phyloP scores from a whole-genome alignment of 305 asterid species.

The Solanum hybrid region DNA sequence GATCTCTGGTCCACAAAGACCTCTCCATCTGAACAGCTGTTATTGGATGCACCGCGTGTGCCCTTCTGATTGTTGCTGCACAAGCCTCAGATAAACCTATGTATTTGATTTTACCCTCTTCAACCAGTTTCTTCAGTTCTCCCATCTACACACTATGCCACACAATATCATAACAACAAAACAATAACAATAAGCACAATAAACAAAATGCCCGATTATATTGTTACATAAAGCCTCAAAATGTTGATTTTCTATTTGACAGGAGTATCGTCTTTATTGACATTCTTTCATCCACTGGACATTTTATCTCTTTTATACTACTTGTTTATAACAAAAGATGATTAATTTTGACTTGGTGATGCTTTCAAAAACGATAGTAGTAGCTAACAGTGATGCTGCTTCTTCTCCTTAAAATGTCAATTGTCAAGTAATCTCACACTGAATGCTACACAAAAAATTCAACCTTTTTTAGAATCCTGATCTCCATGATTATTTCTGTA shows the following conservation, averaged over 20 bases:
- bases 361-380: not conserved
- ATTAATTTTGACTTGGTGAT: not conserved
- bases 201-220: not conserved
- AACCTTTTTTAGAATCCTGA: not conserved
- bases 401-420: not conserved
- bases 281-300: not conserved
- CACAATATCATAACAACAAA: not conserved
- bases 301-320: not conserved
- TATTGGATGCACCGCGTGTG: slow-evolving; percentile 69
- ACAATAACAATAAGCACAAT: not conserved
- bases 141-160: slow-evolving; percentile 34
- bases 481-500: not conserved
- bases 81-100: slow-evolving; percentile 69
- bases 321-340: not conserved
- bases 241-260: not conserved
- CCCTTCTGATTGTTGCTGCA: slow-evolving; percentile 62
- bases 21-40: slow-evolving; percentile 73
- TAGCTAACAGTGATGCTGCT: not conserved
- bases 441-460: not conserved
- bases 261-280: not conserved
- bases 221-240: not conserved
- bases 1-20: slow-evolving; percentile 75
- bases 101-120: slow-evolving; percentile 68
- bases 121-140: slow-evolving; percentile 60
- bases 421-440: not conserved